Evolutionary conservation across 345 rosid genomes (phyloP).

Genomic region (Aurinia saxatilis): DNA sequence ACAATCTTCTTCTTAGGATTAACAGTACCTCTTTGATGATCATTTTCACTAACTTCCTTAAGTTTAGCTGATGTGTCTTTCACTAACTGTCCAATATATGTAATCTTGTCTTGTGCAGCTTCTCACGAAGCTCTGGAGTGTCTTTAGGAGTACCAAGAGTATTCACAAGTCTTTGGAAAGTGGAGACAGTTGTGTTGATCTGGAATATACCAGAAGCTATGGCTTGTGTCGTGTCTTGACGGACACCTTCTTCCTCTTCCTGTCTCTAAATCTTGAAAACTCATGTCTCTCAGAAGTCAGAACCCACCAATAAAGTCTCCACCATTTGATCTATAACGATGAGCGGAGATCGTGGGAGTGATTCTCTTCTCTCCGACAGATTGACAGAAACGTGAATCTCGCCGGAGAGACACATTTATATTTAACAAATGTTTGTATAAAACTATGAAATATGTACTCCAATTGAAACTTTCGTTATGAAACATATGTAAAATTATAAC

Average conservation of each 20-base stretch:
- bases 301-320: background rate
- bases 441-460: too few relatives aligned
- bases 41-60: slow-evolving; percentile 81
- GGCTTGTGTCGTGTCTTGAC: slow-evolving; percentile 73
- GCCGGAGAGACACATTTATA: slow-evolving; percentile 20
- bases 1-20: slow-evolving; percentile 79
- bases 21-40: slow-evolving; percentile 72
- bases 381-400: slow-evolving; percentile 12
- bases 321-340: background rate
- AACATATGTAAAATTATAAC: too few relatives aligned
- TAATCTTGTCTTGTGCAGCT: slow-evolving; percentile 84
- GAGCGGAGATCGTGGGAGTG: background rate
- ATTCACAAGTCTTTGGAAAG: slow-evolving; percentile 85
- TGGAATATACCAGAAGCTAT: slow-evolving; percentile 90
- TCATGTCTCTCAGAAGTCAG: too few relatives aligned
- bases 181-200: slow-evolving; percentile 82
- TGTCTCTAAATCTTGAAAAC: slow-evolving; percentile 91
- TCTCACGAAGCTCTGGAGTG: slow-evolving; percentile 89
- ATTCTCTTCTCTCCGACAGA: slow-evolving; percentile 15
- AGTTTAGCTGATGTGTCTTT: slow-evolving; percentile 94
- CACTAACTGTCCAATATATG: slow-evolving; percentile 81
- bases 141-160: slow-evolving; percentile 97
- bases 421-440: too few relatives aligned
- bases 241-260: slow-evolving; percentile 46
- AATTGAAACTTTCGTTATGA: too few relatives aligned